Evolutionary conservation across 495 filamentous ascomycete species (phyloP).

Genomic region (Echria macrotheca): DNA sequence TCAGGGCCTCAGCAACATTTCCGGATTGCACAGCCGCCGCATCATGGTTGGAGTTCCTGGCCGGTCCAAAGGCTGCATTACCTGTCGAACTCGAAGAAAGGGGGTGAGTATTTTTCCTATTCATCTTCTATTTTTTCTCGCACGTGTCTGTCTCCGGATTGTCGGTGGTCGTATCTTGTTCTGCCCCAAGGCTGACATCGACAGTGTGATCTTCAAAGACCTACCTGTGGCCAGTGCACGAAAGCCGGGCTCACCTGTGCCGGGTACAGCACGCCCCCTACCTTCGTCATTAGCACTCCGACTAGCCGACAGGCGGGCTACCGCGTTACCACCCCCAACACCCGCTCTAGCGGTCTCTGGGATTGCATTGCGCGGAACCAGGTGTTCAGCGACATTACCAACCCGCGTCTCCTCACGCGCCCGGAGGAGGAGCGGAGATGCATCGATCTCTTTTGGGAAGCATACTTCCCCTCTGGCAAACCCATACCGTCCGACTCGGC

Average conservation of each 20-base stretch:
- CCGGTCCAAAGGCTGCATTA: conserved; percentile 6
- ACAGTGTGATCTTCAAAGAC: not conserved
- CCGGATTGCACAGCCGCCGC: not conserved
- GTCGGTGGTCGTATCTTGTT: not conserved
- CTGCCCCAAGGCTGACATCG: not conserved
- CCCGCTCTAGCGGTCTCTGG: not conserved
- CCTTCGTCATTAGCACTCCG: conserved; percentile 3
- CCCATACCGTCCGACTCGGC: conserved; percentile 4
- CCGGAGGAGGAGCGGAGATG: conserved; percentile 13
- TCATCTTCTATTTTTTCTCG: not conserved
- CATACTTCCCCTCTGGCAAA: conserved; percentile 11
- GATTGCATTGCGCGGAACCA: not conserved
- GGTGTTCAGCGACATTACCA: not conserved
- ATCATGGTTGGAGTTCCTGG: conserved; percentile 3
- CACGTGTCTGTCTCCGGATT: no score
- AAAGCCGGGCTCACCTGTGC: not conserved
- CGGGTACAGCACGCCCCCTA: not conserved
- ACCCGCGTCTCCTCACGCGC: not conserved
- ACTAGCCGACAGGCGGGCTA: not conserved
- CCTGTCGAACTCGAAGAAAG: conserved; percentile 3
- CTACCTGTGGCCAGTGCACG: not conserved
- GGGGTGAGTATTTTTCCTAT: no score
- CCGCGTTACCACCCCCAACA: not conserved
- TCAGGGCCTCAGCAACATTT: not conserved
- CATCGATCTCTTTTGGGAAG: conserved; percentile 18